Percentiles rank a stretch among this genome's conserved stretches.
Conservation (phyloP, 2,329 filamentous ascomycete genomes). For the Periconia macrospinosa region DNA sequence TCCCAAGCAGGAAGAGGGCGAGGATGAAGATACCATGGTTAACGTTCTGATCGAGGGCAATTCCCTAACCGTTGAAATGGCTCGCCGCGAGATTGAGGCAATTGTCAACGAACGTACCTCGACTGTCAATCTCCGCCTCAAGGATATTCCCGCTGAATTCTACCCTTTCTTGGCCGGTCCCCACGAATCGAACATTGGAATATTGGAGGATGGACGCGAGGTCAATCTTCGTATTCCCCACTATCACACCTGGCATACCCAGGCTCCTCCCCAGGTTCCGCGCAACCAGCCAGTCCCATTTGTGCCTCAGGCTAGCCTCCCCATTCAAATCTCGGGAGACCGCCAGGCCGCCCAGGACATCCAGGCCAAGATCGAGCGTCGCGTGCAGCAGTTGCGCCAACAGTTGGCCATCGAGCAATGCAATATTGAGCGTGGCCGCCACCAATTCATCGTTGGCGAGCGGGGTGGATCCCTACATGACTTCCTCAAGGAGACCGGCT, state of each 20-base stretch:
- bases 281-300: slow-evolving; percentile 71
- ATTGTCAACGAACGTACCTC: slow-evolving; percentile 86
- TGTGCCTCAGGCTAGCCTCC: slow-evolving; percentile 69
- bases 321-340: slow-evolving; percentile 86
- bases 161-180: slow-evolving; percentile 93
- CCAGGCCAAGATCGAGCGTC: slow-evolving; percentile 77
- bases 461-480: slow-evolving; percentile 78
- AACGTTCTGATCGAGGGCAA: slow-evolving; percentile 91
- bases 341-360: slow-evolving; percentile 78
- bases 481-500: slow-evolving; percentile 89
- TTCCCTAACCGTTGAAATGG: slow-evolving; percentile 80
- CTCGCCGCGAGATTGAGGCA: slow-evolving; percentile 78
- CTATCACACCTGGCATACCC: slow-evolving; percentile 72
- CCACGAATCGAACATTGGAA: slow-evolving; percentile 67
- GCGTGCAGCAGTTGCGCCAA: slow-evolving; percentile 73
- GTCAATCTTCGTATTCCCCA: slow-evolving; percentile 82
- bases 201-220: slow-evolving; percentile 72
- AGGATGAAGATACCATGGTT: slow-evolving; percentile 75
- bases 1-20: slow-evolving; percentile 79
- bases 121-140: slow-evolving; percentile 78
- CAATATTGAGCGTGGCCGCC: slow-evolving; percentile 80
- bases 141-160: slow-evolving; percentile 84
- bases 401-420: slow-evolving; percentile 78
- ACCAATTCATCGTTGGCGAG: slow-evolving; percentile 93
- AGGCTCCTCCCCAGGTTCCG: slow-evolving; percentile 66